These are phyloP conservation scores for Amylostereum chailletii DNA, from an alignment of 1,284 basidiomycete species.

Conservation along the genomic window DNA sequence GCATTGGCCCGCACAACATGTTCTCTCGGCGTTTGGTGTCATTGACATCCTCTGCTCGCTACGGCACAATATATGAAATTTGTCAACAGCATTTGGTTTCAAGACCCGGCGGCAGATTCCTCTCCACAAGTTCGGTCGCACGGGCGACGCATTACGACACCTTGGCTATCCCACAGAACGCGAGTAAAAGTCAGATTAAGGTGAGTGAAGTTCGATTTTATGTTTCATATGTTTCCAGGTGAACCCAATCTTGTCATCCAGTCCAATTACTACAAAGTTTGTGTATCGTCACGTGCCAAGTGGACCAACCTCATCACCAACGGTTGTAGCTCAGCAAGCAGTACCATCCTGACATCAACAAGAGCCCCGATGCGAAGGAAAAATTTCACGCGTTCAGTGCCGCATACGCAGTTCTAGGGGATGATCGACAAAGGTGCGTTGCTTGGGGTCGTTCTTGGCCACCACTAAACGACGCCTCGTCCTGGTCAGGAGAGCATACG, in stretches of 20 bases:
- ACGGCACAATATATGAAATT: no score
- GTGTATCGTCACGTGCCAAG: neutral
- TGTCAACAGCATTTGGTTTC: no score
- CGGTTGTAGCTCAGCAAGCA: constrained; percentile 37
- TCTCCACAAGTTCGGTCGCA: constrained; percentile 2
- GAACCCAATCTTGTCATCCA: constrained; percentile 12
- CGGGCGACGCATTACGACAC: constrained; percentile 30
- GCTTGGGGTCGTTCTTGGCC: neutral
- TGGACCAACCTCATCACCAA: neutral
- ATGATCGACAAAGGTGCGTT: constrained; percentile 37
- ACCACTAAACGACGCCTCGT: neutral
- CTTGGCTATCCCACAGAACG: constrained; percentile 30
- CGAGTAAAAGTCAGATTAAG: constrained; percentile 40
- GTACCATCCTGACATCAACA: constrained; percentile 38
- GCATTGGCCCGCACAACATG: no score
- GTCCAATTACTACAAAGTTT: constrained; percentile 40
- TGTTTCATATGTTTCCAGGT: neutral
- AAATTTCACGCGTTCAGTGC: constrained; percentile 40
- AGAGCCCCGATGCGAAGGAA: constrained; percentile 28
- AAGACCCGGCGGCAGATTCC: neutral
- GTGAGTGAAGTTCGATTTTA: constrained; percentile 14
- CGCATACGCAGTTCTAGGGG: constrained; percentile 36
- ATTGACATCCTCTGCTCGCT: no score
- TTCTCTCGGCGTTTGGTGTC: no score
- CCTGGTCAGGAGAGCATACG: constrained; percentile 25